Conservation (phyloP, 306 rosid genomes). For the Hippophae gyantsensis region DNA sequence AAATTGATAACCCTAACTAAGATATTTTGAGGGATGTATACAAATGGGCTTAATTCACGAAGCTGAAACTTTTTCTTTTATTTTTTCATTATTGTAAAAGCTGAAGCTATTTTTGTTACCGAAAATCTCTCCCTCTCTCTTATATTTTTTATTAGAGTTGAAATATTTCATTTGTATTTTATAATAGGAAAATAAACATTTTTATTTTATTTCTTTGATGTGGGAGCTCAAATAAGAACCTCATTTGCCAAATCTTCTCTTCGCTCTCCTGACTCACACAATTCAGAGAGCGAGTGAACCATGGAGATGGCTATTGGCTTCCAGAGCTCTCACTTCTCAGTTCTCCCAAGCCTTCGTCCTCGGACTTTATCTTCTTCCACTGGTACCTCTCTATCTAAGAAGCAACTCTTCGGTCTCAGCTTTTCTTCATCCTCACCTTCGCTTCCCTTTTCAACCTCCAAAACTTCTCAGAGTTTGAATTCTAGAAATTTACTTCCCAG, state of each 20-base stretch:
- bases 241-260: slow-evolving; percentile 39
- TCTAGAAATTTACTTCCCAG: slow-evolving; percentile 16
- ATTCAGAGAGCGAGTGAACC: slow-evolving; percentile 17
- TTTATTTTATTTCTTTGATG: neutral
- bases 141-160: no score
- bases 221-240: slow-evolving; percentile 18
- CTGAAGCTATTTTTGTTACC: no score
- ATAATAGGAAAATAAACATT: no score
- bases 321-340: slow-evolving; percentile 20
- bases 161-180: no score
- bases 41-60: no score
- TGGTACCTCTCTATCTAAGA: slow-evolving; percentile 28
- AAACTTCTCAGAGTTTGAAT: slow-evolving; percentile 21
- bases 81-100: no score
- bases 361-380: slow-evolving; percentile 26
- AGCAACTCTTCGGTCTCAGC: slow-evolving; percentile 31
- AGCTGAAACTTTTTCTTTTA: no score
- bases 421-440: slow-evolving; percentile 24
- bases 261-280: slow-evolving; percentile 21
- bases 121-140: no score
- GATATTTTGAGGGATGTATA: no score
- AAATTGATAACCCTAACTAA: no score
- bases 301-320: slow-evolving; percentile 51
- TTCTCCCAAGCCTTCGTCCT: slow-evolving; percentile 9
- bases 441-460: slow-evolving; percentile 27